Conservation (phyloP, 139 green algal genomes). For the Axilococcus clingmanii region DNA sequence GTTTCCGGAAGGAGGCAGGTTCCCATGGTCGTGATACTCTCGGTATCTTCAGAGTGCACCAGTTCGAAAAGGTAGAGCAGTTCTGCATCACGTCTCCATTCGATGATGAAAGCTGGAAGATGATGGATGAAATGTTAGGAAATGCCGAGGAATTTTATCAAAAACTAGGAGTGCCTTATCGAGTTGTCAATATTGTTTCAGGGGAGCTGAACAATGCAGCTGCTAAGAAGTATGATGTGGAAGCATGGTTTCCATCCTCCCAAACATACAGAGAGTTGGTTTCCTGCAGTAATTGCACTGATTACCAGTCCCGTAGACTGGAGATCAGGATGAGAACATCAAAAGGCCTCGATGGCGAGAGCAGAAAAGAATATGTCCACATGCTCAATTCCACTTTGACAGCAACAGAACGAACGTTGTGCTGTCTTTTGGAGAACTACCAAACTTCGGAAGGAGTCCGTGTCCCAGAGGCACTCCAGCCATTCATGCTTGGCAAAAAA, state of each 20-base stretch:
- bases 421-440: conserved; percentile 97
- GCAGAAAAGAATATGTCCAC: conserved; percentile 87
- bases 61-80: conserved; percentile 99
- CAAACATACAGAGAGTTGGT: conserved; percentile 91
- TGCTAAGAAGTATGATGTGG: conserved; percentile 99
- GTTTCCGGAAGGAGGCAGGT: conserved; percentile 98
- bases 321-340: conserved; percentile 64
- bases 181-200: conserved; percentile 94
- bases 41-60: conserved; percentile 89
- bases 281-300: conserved; percentile 95
- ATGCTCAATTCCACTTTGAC: conserved; percentile 96
- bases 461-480: conserved; percentile 62
- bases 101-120: conserved; percentile 78
- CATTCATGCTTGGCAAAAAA: conserved; percentile 86
- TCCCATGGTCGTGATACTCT: conserved; percentile 81
- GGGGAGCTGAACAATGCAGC: conserved; percentile 97
- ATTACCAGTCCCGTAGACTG: conserved; percentile 85
- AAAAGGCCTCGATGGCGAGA: conserved; percentile 48
- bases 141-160: conserved; percentile 79
- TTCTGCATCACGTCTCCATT: conserved; percentile 83
- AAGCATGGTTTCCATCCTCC: conserved; percentile 95
- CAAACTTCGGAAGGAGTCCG: conserved; percentile 34
- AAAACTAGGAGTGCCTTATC: conserved; percentile 77
- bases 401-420: conserved; percentile 94
- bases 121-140: conserved; percentile 94